Evolutionary conservation across 2,329 filamentous ascomycete genomes (phyloP), one percentile per base, ranked within the genome.

Genomic region (Fusarium subtropicale): DNA sequence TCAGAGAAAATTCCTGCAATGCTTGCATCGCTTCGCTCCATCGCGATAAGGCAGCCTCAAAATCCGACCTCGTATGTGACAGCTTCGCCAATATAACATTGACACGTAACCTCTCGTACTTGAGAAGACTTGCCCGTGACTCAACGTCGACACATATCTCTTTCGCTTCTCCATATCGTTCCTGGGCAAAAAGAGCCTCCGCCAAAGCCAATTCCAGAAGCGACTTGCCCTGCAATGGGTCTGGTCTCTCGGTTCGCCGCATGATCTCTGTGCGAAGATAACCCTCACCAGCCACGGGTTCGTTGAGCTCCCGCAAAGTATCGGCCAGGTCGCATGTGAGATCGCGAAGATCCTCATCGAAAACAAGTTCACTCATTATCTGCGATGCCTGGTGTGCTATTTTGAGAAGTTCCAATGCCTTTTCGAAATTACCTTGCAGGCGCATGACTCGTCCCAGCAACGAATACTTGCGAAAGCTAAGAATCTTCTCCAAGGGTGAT

Each of bases 21-120:
- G 68, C 64, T 20, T 71, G 63, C 68, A 70, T 68, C 13, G 68
- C 68, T 33, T 70, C 68, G 33, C 68, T 70, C 68, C 68, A 70
- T 36, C 52, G 55, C n/a, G 68, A 68, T 7, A 70, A 45, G 24
- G 68, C 68, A 33, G 56, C 41, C 26, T 71, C 68, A 18, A 57
- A 50, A 20, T 70, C 68, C 24, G 59, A 71, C 55, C 61, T 65
- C 15, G 64, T 54, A 24, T 71, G 68, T 15, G 64, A 64, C 15
- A 71, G 47, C 33, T 72, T 72, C 6, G 64, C 70, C 54, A 73
- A 42, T 13, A 64, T 67, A 45, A 72, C 60, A 36, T 66, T 36
- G 7, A 67, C 42, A 20, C 70, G 67, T 28, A 73, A 36, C 26
- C 59, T 69, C 38, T 67, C 70, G 28, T 71, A 67, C 55, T 73